These are phyloP conservation scores for Neoconidiobolus thromboides DNA, from an alignment of 371 early-diverging fungal species.

Conservation along the genomic window DNA sequence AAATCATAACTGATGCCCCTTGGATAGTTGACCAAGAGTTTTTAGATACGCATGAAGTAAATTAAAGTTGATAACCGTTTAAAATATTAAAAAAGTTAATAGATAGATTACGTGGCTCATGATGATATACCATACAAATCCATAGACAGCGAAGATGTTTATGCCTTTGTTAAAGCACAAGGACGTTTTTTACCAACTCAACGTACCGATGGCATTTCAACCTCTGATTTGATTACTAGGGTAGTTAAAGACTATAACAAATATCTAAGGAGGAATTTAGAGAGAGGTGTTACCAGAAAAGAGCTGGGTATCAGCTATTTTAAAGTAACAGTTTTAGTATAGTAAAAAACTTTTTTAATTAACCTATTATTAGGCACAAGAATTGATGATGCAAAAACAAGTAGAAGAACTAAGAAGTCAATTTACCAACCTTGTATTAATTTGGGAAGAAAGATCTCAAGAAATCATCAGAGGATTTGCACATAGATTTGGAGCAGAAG, in stretches of 20 bases:
- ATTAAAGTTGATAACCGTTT: not conserved
- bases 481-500: conserved; percentile 44
- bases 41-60: conserved; percentile 54
- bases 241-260: conserved; percentile 90
- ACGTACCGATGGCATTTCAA: conserved; percentile 88
- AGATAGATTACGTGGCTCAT: conserved; percentile 96
- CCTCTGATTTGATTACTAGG: conserved; percentile 86
- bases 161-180: conserved; percentile 74
- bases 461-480: conserved; percentile 50
- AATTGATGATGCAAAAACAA: conserved; percentile 51
- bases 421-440: conserved; percentile 34
- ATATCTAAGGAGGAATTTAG: conserved; percentile 80
- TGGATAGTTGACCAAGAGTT: conserved; percentile 84
- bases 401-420: conserved; percentile 38
- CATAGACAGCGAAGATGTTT: conserved; percentile 75
- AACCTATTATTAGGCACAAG: conserved; percentile 28
- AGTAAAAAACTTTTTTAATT: not conserved
- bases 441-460: conserved; percentile 54
- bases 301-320: conserved; percentile 80
- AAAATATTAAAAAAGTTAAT: not conserved
- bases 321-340: conserved; percentile 23
- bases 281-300: conserved; percentile 74
- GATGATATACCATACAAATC: conserved; percentile 87
- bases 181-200: conserved; percentile 79
- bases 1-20: conserved; percentile 74